A percentile compares a stretch with the other conserved stretches of the same genome.
These are phyloP conservation scores for Coemansia sp. DNA, from an alignment of 192 early-diverging fungal genomes.

Conservation along the genomic window DNA sequence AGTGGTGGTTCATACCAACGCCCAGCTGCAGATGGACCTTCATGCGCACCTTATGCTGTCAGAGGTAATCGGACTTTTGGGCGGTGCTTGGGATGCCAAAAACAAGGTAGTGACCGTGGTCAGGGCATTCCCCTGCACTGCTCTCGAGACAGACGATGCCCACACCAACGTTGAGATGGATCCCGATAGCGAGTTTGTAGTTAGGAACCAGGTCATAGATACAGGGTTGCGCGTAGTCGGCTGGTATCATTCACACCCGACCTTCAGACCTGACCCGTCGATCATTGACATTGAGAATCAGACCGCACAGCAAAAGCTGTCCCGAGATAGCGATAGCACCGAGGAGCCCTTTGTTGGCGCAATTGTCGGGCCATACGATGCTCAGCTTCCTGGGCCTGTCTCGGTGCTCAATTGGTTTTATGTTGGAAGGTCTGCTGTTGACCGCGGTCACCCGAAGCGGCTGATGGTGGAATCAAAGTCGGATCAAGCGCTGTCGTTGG, in stretches of 20 bases:
- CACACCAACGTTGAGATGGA: conserved; percentile 89
- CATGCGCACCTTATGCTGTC: conserved; percentile 87
- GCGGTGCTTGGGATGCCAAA: conserved; percentile 68
- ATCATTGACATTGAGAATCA: conserved; percentile 91
- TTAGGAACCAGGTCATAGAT: conserved; percentile 69
- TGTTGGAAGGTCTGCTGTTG: conserved; percentile 58
- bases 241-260: conserved; percentile 95
- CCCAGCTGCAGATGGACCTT: conserved; percentile 84
- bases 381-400: conserved; percentile 66
- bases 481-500: conserved; percentile 50
- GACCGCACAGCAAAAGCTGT: conserved; percentile 77
- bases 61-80: conserved; percentile 88
- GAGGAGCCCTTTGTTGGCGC: conserved; percentile 84
- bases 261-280: conserved; percentile 83
- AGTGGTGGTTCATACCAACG: conserved; percentile 70
- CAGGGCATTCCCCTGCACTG: conserved; percentile 74
- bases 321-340: conserved; percentile 59
- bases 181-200: conserved; percentile 73
- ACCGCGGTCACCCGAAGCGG: conserved; percentile 65
- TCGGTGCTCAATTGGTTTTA: conserved; percentile 90
- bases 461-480: conserved; percentile 60
- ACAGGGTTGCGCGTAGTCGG: conserved; percentile 78
- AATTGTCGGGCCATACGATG: conserved; percentile 87
- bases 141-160: conserved; percentile 67
- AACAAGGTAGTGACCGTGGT: conserved; percentile 59